Evolutionary conservation across 768 basidiomycete species (phyloP), one percentile per base, ranked within the genome.

Genomic region (Russula earlei): DNA sequence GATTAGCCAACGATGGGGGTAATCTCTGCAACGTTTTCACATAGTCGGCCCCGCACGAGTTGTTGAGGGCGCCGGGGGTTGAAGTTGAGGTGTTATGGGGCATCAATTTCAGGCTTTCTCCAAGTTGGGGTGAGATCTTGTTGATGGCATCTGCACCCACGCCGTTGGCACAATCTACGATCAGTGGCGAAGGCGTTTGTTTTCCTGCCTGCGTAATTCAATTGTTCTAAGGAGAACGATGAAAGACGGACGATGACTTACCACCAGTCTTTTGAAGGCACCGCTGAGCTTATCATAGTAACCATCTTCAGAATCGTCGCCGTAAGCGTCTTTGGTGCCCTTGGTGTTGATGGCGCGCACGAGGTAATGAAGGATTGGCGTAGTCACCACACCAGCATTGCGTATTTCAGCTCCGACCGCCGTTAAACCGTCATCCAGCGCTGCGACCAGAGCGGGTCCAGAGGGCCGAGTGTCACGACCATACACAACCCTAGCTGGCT

Each of bases 91-190:
- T 83, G 63, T 94, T 93, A 64, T 83, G 77, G 37, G 91, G 72
- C 55, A 79, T 70, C 44, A 97, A 66, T 24, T 79, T 75, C 29
- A 98, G 69, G 7, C 72, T 75, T 24, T 74, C 74, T 17, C 77
- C 79, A 22, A 96, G 78, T 51, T 80, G 75, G 52, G 77, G 70
- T 4, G 74, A 66, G 37, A 98, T 72, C 41, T 77, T 79, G 33
- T 73, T 72, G 12, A 89, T 83, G 37, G 87, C 84, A 7, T 76
- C 72, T 15, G 87, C 82, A 45, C 96, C 96, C 22, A 99, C 96
- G 25, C 96, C 96, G 67, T 99, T 98, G n/a, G 96, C 96, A 67
- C 96, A 98, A 69, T 99, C 96, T 40, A 99, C 76, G n/a, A 87
- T 68, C 45, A 99, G 66, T 36, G 83, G 80, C 15, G 77, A 69